Conservation (phyloP, 208 protist species). For the Acanthamoeba lenticulata region DNA sequence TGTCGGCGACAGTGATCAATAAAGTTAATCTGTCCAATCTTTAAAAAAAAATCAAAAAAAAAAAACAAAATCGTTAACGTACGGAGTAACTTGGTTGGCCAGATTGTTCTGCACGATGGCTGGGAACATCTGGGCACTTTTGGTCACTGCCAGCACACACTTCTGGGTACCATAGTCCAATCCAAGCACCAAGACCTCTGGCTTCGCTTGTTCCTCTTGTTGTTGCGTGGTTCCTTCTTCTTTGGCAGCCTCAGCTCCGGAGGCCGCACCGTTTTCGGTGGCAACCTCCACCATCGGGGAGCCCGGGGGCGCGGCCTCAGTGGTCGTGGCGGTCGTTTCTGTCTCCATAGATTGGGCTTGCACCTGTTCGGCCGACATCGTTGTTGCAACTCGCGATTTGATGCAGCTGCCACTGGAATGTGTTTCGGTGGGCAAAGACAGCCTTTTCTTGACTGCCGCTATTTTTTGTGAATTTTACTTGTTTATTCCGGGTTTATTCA, state of each 20-base stretch:
- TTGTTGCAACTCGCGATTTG: background rate
- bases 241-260: background rate
- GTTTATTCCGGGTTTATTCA: too few relatives aligned
- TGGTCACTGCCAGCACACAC: conserved; percentile 11
- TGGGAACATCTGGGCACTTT: conserved; percentile 25
- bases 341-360: background rate
- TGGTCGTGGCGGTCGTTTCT: background rate
- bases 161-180: conserved; percentile 55
- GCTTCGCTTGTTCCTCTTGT: background rate
- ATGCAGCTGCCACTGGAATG: too few relatives aligned
- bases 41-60: too few relatives aligned
- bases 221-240: background rate
- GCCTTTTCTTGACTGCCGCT: too few relatives aligned
- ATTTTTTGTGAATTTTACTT: too few relatives aligned
- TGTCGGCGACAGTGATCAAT: too few relatives aligned
- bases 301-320: background rate
- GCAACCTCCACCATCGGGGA: background rate
- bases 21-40: too few relatives aligned
- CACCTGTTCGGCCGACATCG: background rate
- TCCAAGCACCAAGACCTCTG: conserved; percentile 34
- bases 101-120: conserved; percentile 47
- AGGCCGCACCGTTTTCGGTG: background rate
- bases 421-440: too few relatives aligned
- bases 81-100: conserved; percentile 42
- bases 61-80: too few relatives aligned